Percentiles rank a stretch among this genome's conserved stretches.
phyloP scores from a whole-genome alignment of 495 filamentous ascomycete species.

The Neurospora tetraspora region DNA sequence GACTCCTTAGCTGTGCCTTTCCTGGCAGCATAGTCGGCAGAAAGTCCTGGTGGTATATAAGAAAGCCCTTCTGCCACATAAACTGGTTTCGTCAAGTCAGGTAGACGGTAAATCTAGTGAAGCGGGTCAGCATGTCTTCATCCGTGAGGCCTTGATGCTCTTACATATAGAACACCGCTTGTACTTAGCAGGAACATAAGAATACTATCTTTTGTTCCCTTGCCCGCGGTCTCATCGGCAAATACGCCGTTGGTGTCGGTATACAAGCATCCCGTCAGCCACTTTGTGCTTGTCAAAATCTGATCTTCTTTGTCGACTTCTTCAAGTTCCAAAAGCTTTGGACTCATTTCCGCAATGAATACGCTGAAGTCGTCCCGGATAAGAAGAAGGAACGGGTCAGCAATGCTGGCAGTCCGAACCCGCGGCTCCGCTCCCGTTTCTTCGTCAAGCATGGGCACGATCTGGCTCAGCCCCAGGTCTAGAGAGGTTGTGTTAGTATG shows the following conservation, averaged over 20 bases:
- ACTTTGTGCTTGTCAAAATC: slow-evolving; percentile 47
- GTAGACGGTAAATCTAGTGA: slow-evolving; percentile 50
- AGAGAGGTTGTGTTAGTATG: slow-evolving; percentile 15
- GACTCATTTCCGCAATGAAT: slow-evolving; percentile 53
- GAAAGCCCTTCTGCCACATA: slow-evolving; percentile 62
- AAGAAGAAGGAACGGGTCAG: slow-evolving; percentile 80
- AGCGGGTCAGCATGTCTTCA: slow-evolving; percentile 4
- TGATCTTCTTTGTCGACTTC: slow-evolving; percentile 56
- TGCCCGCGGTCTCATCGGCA: slow-evolving; percentile 28
- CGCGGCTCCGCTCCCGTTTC: slow-evolving; percentile 65
- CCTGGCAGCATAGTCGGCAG: slow-evolving; percentile 54
- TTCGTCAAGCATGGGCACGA: slow-evolving; percentile 82
- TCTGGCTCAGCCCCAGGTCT: slow-evolving; percentile 82
- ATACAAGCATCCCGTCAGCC: slow-evolving; percentile 75
- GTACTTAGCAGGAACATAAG: slow-evolving; percentile 64
- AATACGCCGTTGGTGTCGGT: slow-evolving; percentile 53
- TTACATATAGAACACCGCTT: slow-evolving; percentile 63
- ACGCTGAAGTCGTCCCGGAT: slow-evolving; percentile 72
- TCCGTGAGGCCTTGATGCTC: slow-evolving; percentile 12
- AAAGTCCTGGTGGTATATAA: slow-evolving; percentile 68
- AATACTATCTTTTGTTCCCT: slow-evolving; percentile 39
- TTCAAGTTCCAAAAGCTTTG: slow-evolving; percentile 53
- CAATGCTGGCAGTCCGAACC: slow-evolving; percentile 71
- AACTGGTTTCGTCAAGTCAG: slow-evolving; percentile 47
- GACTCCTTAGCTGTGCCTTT: slow-evolving; percentile 59